These are phyloP conservation scores for Phytopythium cucurbitacearum DNA, from an alignment of 352 stramenopile species.

Conservation along the genomic window DNA sequence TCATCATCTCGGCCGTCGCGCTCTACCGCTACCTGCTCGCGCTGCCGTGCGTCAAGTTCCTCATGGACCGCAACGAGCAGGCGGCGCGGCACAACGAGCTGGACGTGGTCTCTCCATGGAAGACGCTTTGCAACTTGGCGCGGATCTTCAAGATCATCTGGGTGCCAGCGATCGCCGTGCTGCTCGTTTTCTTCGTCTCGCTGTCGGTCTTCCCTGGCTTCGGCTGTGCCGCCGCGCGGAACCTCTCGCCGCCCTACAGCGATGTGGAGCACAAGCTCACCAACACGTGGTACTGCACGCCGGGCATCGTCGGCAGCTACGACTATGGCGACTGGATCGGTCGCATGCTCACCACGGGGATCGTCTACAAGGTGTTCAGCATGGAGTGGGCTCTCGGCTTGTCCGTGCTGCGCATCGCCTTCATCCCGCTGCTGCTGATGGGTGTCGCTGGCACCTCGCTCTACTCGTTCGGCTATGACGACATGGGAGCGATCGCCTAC, in stretches of 20 bases:
- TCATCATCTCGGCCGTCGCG: constrained; percentile 27
- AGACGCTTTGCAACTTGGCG: constrained; percentile 26
- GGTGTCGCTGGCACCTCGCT: constrained; percentile 28
- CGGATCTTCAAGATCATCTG: constrained; percentile 43
- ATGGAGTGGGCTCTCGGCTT: constrained; percentile 27
- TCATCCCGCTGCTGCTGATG: constrained; percentile 37
- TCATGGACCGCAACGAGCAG: constrained; percentile 32
- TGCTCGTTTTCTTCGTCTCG: constrained; percentile 46
- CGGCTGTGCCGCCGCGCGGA: constrained; percentile 21
- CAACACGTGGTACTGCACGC: constrained; percentile 28
- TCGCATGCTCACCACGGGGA: constrained; percentile 28
- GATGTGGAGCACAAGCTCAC: constrained; percentile 6
- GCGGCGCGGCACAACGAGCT: constrained; percentile 17
- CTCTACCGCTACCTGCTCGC: constrained; percentile 23
- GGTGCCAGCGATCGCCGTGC: constrained; percentile 32
- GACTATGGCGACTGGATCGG: constrained; percentile 47
- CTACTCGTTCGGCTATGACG: constrained; percentile 31
- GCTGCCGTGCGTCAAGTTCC: constrained; percentile 31
- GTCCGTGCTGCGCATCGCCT: constrained; percentile 28
- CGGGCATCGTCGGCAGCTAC: constrained; percentile 39
- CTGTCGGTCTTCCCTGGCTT: constrained; percentile 37
- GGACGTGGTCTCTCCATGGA: constrained; percentile 12
- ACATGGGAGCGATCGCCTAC: constrained; percentile 15
- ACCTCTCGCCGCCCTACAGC: constrained; percentile 10
- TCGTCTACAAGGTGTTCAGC: constrained; percentile 32